Percentiles rank a stretch among this genome's conserved stretches.
These are phyloP conservation scores for Murraya paniculata DNA, from an alignment of 345 rosid genomes.

Conservation along the genomic window DNA sequence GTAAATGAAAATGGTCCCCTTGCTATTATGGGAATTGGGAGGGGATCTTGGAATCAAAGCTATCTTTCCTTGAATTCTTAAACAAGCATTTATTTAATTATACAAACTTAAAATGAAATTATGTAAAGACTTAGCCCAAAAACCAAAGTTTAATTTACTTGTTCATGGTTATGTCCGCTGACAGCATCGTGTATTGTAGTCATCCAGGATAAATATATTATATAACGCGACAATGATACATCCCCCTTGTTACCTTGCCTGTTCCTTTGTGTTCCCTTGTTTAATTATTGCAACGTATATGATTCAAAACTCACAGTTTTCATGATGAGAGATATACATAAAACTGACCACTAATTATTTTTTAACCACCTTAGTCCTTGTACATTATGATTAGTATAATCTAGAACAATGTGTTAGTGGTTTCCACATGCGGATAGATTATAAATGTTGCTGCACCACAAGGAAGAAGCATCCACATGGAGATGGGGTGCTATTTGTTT, in stretches of 20 bases:
- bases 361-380: background rate
- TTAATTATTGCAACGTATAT: background rate
- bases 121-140: background rate
- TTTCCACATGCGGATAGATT: slow-evolving; percentile 3
- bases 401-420: background rate
- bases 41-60: background rate
- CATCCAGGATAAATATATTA: background rate
- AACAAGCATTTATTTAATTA: background rate
- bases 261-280: background rate
- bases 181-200: background rate
- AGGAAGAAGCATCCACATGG: background rate
- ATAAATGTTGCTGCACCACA: background rate
- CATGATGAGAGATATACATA: background rate
- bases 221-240: background rate
- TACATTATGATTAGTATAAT: background rate
- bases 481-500: background rate
- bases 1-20: background rate
- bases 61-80: background rate
- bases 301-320: background rate
- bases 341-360: too few species aligned
- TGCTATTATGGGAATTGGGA: background rate
- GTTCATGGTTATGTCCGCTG: background rate
- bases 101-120: too few species aligned
- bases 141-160: background rate
- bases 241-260: background rate